A percentile compares a stretch with the other conserved stretches of the same genome.
Evolutionary conservation across 1,284 basidiomycete genomes (phyloP).

Genomic region (Flammula alnicola): DNA sequence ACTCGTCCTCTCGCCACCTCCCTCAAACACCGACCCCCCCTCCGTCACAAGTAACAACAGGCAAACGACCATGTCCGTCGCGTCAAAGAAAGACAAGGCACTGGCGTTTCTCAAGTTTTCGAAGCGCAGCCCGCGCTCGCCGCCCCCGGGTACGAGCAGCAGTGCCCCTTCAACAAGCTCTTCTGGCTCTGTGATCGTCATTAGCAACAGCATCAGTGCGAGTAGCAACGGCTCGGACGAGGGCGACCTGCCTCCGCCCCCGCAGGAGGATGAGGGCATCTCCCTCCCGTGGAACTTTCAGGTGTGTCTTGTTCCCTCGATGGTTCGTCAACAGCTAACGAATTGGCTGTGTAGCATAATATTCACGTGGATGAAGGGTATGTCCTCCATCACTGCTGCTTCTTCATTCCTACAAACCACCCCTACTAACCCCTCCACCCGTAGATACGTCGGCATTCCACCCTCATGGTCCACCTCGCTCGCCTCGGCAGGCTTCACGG

Average conservation of each 20-base stretch:
- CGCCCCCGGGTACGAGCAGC: constrained; percentile 21
- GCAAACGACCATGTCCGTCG: background rate
- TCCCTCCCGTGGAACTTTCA: constrained; percentile 77
- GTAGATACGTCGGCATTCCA: constrained; percentile 68
- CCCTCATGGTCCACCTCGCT: constrained; percentile 72
- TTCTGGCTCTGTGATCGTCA: constrained; percentile 18
- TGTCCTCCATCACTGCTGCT: too few relatives aligned
- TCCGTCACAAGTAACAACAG: background rate
- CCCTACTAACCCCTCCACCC: constrained; percentile 8
- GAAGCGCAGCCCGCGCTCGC: constrained; percentile 42
- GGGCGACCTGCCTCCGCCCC: constrained; percentile 35
- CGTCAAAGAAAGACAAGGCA: constrained; percentile 41
- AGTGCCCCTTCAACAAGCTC: constrained; percentile 1
- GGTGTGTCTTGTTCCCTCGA: constrained; percentile 43
- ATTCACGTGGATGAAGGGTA: constrained; percentile 80
- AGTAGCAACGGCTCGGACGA: constrained; percentile 28
- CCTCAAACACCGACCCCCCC: constrained; percentile 3
- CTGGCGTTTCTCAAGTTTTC: constrained; percentile 53
- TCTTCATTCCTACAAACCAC: constrained; percentile 5
- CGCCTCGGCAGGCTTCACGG: constrained; percentile 60
- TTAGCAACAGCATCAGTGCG: constrained; percentile 23
- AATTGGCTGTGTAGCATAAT: constrained; percentile 56
- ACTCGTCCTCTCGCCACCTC: constrained; percentile 5
- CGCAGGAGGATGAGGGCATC: constrained; percentile 61
- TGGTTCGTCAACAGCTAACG: constrained; percentile 14